Conservation (phyloP, 768 basidiomycete species). For the Termitomyces sp. region DNA sequence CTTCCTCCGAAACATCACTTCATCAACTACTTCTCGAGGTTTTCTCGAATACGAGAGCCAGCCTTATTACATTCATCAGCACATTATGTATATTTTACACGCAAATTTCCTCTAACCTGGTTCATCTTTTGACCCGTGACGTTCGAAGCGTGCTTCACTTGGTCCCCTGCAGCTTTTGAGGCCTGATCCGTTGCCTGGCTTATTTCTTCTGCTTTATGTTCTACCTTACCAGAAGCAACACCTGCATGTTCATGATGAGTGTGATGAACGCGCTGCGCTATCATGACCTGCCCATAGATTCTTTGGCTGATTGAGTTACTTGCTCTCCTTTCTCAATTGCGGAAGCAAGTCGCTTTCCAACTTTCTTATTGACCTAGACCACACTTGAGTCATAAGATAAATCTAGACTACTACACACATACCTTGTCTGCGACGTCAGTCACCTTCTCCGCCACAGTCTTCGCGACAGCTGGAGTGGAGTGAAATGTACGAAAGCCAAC, state of each 20-base stretch:
- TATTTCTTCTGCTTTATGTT: conserved; percentile 30
- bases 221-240: conserved; percentile 24
- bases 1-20: conserved; percentile 10
- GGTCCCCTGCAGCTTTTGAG: conserved; percentile 24
- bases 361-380: conserved; percentile 37
- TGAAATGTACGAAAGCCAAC: conserved; percentile 26
- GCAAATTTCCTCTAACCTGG: conserved; percentile 23
- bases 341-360: conserved; percentile 39
- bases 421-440: conserved; percentile 40
- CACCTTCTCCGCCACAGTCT: conserved; percentile 41
- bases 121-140: conserved; percentile 31
- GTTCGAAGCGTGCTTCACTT: conserved; percentile 29
- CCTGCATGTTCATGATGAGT: conserved; percentile 20
- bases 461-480: conserved; percentile 26
- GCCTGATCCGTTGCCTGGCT: conserved; percentile 30
- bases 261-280: neutral
- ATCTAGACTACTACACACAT: neutral
- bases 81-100: neutral
- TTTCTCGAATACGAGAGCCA: conserved; percentile 25
- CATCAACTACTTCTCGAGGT: conserved; percentile 27
- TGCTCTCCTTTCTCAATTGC: conserved; percentile 45
- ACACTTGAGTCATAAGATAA: neutral
- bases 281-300: conserved; percentile 31
- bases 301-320: conserved; percentile 33
- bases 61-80: conserved; percentile 19